Conservation (phyloP, 1,139 yeast genomes). For the Pichia sp. region DNA sequence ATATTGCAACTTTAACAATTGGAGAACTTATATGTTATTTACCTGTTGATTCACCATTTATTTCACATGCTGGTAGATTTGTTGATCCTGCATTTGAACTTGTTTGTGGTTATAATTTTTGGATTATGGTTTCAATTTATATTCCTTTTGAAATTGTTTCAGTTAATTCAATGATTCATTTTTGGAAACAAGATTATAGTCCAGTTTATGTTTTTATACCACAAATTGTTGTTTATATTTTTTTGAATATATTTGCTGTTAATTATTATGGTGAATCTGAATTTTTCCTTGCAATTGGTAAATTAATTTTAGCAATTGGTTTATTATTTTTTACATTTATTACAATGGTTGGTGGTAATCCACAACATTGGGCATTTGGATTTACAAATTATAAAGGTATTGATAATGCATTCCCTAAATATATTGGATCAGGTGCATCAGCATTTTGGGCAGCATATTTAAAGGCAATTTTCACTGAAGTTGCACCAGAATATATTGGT, state of each 20-base stretch:
- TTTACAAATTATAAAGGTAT: slow-evolving; percentile 54
- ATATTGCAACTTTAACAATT: slow-evolving; percentile 36
- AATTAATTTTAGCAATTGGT: slow-evolving; percentile 48
- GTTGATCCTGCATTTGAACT: slow-evolving; percentile 47
- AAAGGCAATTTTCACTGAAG: slow-evolving; percentile 47
- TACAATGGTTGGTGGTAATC: slow-evolving; percentile 50
- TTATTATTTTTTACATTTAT: slow-evolving; percentile 40
- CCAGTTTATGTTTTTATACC: slow-evolving; percentile 41
- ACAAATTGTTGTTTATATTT: slow-evolving; percentile 31
- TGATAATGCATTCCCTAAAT: slow-evolving; percentile 50
- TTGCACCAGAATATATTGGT: slow-evolving; percentile 48
- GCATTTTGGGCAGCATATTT: slow-evolving; percentile 56
- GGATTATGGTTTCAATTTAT: slow-evolving; percentile 41
- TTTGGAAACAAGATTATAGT: slow-evolving; percentile 43
- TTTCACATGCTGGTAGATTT: slow-evolving; percentile 45
- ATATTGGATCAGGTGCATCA: slow-evolving; percentile 35
- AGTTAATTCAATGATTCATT: slow-evolving; percentile 43
- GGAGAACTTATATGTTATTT: slow-evolving; percentile 45
- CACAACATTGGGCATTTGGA: slow-evolving; percentile 51
- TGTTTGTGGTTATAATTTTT: slow-evolving; percentile 40
- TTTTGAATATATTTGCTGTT: slow-evolving; percentile 36
- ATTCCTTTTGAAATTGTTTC: slow-evolving; percentile 48
- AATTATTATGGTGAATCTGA: slow-evolving; percentile 54
- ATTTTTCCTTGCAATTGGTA: slow-evolving; percentile 51
- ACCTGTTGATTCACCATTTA: slow-evolving; percentile 44